phyloP scores from a whole-genome alignment of 805 yeast genomes.

The Ogataea pignaliae region DNA sequence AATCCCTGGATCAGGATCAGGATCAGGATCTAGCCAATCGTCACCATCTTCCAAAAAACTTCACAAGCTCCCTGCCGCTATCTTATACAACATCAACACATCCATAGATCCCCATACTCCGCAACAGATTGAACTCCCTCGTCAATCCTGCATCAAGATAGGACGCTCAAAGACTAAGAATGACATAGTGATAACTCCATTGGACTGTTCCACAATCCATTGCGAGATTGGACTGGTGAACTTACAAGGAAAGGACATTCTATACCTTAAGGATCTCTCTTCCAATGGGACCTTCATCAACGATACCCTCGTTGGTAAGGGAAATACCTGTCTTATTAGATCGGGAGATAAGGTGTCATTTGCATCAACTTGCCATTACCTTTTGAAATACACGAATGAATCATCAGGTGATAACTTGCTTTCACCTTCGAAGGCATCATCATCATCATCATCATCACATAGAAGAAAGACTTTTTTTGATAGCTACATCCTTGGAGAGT shows the following conservation, averaged over 20 bases:
- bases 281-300: slow-evolving; percentile 69
- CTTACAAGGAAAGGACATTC: slow-evolving; percentile 32
- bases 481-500: slow-evolving; percentile 50
- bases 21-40: too few relatives aligned
- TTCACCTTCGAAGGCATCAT: slow-evolving; percentile 5
- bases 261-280: slow-evolving; percentile 51
- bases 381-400: slow-evolving; percentile 17
- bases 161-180: slow-evolving; percentile 38
- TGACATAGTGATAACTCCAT: slow-evolving; percentile 41
- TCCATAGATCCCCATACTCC: background rate
- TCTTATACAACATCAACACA: slow-evolving; percentile 13
- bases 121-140: slow-evolving; percentile 9
- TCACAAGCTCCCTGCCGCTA: slow-evolving; percentile 5
- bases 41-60: slow-evolving; percentile 1
- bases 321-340: slow-evolving; percentile 44
- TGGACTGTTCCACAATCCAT: slow-evolving; percentile 64
- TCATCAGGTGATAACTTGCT: background rate
- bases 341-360: slow-evolving; percentile 63
- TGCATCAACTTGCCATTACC: slow-evolving; percentile 35
- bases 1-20: too few relatives aligned
- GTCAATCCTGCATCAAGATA: slow-evolving; percentile 14
- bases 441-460: slow-evolving; percentile 6
- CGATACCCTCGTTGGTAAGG: slow-evolving; percentile 47
- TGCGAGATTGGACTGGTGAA: slow-evolving; percentile 46
- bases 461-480: slow-evolving; percentile 47